Base-by-base conservation (phyloP, 2,329 filamentous ascomycete genomes). In the Trichoderma sp. region DNA sequence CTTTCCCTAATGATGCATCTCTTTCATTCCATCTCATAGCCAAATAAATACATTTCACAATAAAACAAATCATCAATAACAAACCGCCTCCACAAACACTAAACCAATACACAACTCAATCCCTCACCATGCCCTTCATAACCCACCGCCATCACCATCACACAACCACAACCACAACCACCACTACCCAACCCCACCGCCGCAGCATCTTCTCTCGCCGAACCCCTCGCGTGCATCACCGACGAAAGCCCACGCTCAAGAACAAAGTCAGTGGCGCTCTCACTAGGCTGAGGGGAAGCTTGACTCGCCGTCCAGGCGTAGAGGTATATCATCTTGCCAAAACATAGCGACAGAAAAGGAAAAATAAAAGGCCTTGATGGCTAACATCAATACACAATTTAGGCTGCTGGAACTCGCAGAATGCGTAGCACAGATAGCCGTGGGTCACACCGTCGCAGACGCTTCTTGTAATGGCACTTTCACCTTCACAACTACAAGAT, bases 231-330 rank as follows among this genome's bases (percentile, higher is more conserved):
- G 85, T 87, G 70, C 89, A 90, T 76, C 90, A 92, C 64, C 86
- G 87, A 76, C 87, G 91, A 74, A 87, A 89, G 73, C 84, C 87
- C 3, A 87, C 84, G 45, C 81, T 94, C 71, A 90, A 90, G 56
- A 92, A 94, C 81, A 94, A 94, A 80, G 84, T 94, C 72, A 89
- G 86, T 59, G 92, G 92, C 19, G 91, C 91, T 0, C 81, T 94
- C 77, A 83, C 92, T 81, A 92, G 87, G 81, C 78, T 94, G 70
- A 89, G 88, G 78, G 92, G 92, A 8, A 87, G 82, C 64, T 76
- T 94, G 67, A 93, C 89, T 1, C 79, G 87, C 57, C 84, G 88
- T 48, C 89, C 91, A 2, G 92, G 89, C 27, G 80, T 90, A 71
- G 94, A 94, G 88, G 87, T 88, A 79, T 42, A 15, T 4, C 10